Evolutionary conservation across 257 asterid species (phyloP), one percentile per base, ranked within the genome.

Genomic region (Solanum commersonii): DNA sequence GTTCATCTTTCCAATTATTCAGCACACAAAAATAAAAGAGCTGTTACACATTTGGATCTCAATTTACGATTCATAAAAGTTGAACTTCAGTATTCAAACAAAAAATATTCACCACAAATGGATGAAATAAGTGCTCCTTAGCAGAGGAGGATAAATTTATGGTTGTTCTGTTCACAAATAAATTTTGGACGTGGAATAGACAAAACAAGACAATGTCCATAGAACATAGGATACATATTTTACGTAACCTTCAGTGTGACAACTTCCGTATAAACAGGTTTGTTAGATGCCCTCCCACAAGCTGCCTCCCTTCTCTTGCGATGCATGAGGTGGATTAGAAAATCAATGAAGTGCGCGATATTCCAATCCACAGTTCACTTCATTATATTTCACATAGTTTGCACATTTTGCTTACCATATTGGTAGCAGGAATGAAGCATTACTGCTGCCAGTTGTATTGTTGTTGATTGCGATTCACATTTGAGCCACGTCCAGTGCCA

Each of bases 391-490:
- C 86, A 31, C 86, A 20, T 82, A 78, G 60, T n/a, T 78, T 10
- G 44, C 31, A 82, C 31, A 10, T 82, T 49, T 82, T n/a, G 22
- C 84, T 40, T 40, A 78, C 84, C 33, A 13, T 78, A 40, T 78
- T 25, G 13, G 13, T 23, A 77, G n/a, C 34, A 77, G 60, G 84
- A 77, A n/a, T 35, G 74, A 56, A 13, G n/a, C 67, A 87, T 93
- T 91, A 95, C 84, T 96, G 98, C 92, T 92, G 98, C 99, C 98
- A 95, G 86, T 93, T 94, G 88, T 94, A 93, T n/a, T 92, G 98
- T 78, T 94, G 98, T 79, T 94, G 98, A 86, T 92, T 94, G 84
- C 98, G 96, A 90, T 92, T 95, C 25, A 90, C 88, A 90, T 93
- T 96, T 71, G 97, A 92, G 88, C 99, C 98, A 40, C 98, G 98